Evolutionary conservation across 1,284 basidiomycete genomes (phyloP), one percentile per base, ranked within the genome.

Genomic region (Ceratobasidium sp.): DNA sequence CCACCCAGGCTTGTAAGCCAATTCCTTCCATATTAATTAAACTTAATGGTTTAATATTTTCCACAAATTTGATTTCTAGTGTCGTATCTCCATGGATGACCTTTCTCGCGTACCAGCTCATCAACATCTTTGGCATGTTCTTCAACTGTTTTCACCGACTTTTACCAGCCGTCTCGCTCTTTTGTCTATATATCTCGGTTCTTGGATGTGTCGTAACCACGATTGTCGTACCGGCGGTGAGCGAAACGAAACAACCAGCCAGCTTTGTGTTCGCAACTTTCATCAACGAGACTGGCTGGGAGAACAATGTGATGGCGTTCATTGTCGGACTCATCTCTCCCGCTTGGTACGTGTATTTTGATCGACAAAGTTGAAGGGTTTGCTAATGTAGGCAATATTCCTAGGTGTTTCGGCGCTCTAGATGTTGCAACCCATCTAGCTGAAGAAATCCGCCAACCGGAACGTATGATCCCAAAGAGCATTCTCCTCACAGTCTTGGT

Each of bases 181-280:
- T 44, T 15, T 44, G 43, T 76, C 17, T 76, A 54, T n/a, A 66
- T 54, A 1, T 66, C 52, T 5, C 64, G 7, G 15, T 66, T 2
- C 44, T 59, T 15, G 44, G 40, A 1, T 76, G 64, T 15, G 46
- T 76, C 7, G 54, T 76, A 11, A 67, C 37, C 22, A 76, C 64
- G 8, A 66, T 76, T 43, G 73, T 43, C 3, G 64, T 76, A 17
- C 71, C 71, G 19, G 71, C 71, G 2, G 71, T 37, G 15, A 74
- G 71, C 49, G 7, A 52, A 32, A 52, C 71, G 3, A 74, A 65
- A n/a, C 71, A 74, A 19, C 43, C 61, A 0, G 71, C 71, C 17
- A 74, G 65, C 13, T 74, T 74, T 49, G 71, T 74, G n/a, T 74
- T 74, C 52, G 71, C 71, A 15, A 74, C 71, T 0, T 74, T 74